Evolutionary conservation across 192 early-diverging fungal genomes (phyloP).

Genomic region (Endogone sp.): DNA sequence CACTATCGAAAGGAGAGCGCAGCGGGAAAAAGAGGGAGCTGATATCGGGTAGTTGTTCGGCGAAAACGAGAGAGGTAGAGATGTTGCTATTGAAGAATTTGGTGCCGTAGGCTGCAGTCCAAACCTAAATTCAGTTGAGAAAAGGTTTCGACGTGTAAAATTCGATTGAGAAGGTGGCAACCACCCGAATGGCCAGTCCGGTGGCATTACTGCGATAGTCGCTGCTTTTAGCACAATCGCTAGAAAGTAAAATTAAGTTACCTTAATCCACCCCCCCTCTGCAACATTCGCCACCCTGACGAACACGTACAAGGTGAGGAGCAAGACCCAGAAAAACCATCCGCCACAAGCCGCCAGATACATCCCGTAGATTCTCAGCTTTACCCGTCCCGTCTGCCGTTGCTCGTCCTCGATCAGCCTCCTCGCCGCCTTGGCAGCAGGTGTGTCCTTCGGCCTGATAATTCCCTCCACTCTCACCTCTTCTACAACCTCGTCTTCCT

Average conservation of each 20-base stretch:
- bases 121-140: not conserved
- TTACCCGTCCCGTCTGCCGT: slow-evolving; percentile 64
- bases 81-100: too few species aligned
- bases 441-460: not conserved
- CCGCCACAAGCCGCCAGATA: slow-evolving; percentile 69
- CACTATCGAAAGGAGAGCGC: not conserved
- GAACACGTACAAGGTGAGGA: slow-evolving; percentile 29
- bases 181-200: too few species aligned
- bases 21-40: not conserved
- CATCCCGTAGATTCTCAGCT: slow-evolving; percentile 62
- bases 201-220: too few species aligned
- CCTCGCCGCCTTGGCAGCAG: slow-evolving; percentile 18
- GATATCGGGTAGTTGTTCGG: not conserved
- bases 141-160: too few species aligned
- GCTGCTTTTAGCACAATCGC: too few species aligned
- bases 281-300: not conserved
- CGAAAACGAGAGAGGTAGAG: not conserved
- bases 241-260: slow-evolving; percentile 18
- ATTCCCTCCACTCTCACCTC: slow-evolving; percentile 70
- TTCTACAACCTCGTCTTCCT: slow-evolving; percentile 74
- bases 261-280: slow-evolving; percentile 16
- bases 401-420: slow-evolving; percentile 78
- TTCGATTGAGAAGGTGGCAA: slow-evolving; percentile 25
- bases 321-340: slow-evolving; percentile 50
- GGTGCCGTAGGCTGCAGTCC: not conserved